Evolutionary conservation across 2,329 filamentous ascomycete genomes (phyloP).

Genomic region (Colletotrichum sp.): DNA sequence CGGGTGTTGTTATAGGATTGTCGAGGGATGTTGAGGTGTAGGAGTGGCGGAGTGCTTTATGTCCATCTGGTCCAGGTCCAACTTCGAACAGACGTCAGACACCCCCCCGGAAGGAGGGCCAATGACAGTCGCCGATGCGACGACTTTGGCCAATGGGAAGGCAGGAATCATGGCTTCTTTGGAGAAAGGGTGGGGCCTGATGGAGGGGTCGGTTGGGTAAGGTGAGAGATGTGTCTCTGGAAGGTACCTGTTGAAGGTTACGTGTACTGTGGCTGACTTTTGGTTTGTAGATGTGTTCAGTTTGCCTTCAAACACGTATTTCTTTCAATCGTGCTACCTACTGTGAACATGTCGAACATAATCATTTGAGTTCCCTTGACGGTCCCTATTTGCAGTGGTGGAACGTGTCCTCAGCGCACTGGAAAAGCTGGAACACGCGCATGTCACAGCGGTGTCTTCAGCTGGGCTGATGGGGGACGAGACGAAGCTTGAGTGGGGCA

Average conservation of each 20-base stretch:
- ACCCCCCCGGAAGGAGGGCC: neutral
- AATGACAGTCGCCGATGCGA: neutral
- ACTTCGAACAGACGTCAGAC: neutral
- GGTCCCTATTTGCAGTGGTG: neutral
- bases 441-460: neutral
- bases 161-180: neutral
- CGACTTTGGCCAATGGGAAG: neutral
- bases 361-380: neutral
- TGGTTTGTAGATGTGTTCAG: slow-evolving; percentile 9
- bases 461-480: neutral
- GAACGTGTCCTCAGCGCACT: neutral
- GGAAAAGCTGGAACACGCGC: neutral
- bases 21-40: slow-evolving; percentile 42
- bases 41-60: neutral
- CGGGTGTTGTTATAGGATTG: neutral
- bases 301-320: neutral
- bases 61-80: neutral
- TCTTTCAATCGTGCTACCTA: neutral
- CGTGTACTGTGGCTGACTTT: neutral
- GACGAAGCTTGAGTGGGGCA: neutral
- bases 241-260: neutral
- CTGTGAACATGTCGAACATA: neutral
- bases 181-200: neutral
- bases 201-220: neutral
- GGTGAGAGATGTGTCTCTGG: neutral